These are phyloP conservation scores for Macadamia integrifolia DNA, from an alignment of 164 flowering plant species.

Conservation along the genomic window DNA sequence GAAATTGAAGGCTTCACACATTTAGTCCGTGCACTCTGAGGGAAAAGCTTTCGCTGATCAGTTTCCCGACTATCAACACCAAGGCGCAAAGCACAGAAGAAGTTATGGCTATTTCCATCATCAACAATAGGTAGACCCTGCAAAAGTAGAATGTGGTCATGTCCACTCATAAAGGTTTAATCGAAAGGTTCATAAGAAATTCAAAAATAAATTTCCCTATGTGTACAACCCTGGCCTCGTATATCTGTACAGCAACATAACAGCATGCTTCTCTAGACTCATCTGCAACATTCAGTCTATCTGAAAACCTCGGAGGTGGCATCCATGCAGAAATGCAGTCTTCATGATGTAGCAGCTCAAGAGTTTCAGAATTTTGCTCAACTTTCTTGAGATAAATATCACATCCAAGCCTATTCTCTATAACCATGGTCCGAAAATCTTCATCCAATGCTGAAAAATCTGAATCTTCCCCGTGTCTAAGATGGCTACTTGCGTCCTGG, in stretches of 20 bases:
- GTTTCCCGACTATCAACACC: constrained; percentile 66
- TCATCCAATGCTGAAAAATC: constrained; percentile 83
- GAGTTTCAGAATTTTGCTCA: constrained; percentile 47
- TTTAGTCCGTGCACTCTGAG: constrained; percentile 97
- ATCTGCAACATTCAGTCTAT: constrained; percentile 60
- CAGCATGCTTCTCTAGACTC: constrained; percentile 61
- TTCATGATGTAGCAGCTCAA: constrained; percentile 52
- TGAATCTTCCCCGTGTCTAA: constrained; percentile 28
- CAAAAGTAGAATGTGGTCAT: constrained; percentile 12
- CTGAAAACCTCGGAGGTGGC: constrained; percentile 90
- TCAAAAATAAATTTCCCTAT: neutral
- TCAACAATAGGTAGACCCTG: constrained; percentile 76
- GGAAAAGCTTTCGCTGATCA: constrained; percentile 88
- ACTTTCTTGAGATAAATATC: constrained; percentile 67
- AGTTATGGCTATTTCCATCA: constrained; percentile 88
- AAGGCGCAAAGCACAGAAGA: constrained; percentile 92
- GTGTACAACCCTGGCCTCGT: constrained; percentile 70
- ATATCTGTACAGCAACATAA: constrained; percentile 73
- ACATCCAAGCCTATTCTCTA: constrained; percentile 94
- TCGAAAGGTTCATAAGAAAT: neutral
- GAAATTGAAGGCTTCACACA: constrained; percentile 64
- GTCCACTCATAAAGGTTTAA: neutral
- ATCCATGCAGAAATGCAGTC: constrained; percentile 58
- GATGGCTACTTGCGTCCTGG: constrained; percentile 50
- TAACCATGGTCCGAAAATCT: constrained; percentile 66